Evolutionary conservation across 257 asterid species (phyloP).

Genomic region (Penstemon barbatus): DNA sequence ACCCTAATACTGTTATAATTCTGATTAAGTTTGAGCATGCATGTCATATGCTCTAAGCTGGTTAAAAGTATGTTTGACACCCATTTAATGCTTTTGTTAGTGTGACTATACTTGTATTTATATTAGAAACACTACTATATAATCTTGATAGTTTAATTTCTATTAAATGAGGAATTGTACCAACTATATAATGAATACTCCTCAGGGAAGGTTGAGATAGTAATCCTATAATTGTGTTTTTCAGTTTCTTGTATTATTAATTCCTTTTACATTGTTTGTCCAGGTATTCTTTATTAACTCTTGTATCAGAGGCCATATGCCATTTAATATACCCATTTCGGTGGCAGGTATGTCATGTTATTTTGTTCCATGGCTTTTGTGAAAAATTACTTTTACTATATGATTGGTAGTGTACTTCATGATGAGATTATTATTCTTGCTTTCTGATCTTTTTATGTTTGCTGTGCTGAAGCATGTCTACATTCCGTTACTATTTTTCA

Average conservation of each 20-base stretch:
- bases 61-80: too few relatives aligned
- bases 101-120: too few relatives aligned
- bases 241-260: conserved; percentile 10
- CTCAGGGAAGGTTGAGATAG: background rate
- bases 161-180: background rate
- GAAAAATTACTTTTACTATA: conserved; percentile 23
- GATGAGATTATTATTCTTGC: conserved; percentile 31
- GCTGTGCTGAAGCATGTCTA: conserved; percentile 97
- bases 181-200: background rate
- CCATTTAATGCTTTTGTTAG: too few relatives aligned
- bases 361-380: conserved; percentile 23
- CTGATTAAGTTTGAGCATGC: too few relatives aligned
- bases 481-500: conserved; percentile 98
- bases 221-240: conserved; percentile 11
- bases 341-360: conserved; percentile 75
- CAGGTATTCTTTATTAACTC: conserved; percentile 94
- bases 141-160: too few relatives aligned
- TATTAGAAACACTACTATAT: too few relatives aligned
- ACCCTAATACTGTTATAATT: too few relatives aligned
- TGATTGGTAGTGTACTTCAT: conserved; percentile 23
- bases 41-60: too few relatives aligned
- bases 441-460: conserved; percentile 59
- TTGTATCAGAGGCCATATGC: conserved; percentile 95
- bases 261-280: conserved; percentile 27
- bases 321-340: conserved; percentile 97